These are phyloP conservation scores for Claviceps purpurea DNA, from an alignment of 2,329 filamentous ascomycete species.

Conservation along the genomic window DNA sequence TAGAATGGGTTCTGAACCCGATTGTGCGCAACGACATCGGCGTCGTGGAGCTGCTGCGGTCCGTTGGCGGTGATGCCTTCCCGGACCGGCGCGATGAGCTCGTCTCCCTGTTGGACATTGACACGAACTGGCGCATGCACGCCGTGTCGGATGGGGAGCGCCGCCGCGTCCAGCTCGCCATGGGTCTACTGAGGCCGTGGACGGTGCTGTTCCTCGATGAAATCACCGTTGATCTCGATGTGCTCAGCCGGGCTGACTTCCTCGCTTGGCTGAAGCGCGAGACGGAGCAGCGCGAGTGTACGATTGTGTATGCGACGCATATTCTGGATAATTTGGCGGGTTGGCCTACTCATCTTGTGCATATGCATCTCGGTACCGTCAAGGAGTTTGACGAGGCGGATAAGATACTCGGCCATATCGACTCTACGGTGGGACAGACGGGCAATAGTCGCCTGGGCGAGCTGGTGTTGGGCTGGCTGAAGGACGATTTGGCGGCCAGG, in stretches of 20 bases:
- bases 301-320: constrained; percentile 94
- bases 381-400: constrained; percentile 74
- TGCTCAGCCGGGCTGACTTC: constrained; percentile 75
- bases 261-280: constrained; percentile 74
- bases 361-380: constrained; percentile 83
- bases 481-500: constrained; percentile 62
- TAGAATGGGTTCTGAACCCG: constrained; percentile 96
- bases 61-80: constrained; percentile 77
- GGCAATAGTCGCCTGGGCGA: constrained; percentile 81
- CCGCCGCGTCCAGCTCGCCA: constrained; percentile 82
- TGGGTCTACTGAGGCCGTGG: constrained; percentile 90
- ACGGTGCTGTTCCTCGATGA: constrained; percentile 82
- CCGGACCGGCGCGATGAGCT: constrained; percentile 75
- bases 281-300: constrained; percentile 70
- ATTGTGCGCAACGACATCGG: constrained; percentile 94
- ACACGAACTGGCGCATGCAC: constrained; percentile 88
- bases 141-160: constrained; percentile 88
- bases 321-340: constrained; percentile 88
- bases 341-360: constrained; percentile 91
- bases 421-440: constrained; percentile 19
- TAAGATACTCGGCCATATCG: constrained; percentile 46
- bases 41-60: constrained; percentile 70
- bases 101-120: constrained; percentile 78
- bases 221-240: constrained; percentile 91
- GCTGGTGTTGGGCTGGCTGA: constrained; percentile 78